These are phyloP conservation scores for Allium sativum DNA, from an alignment of 106 monocot species.

Conservation along the genomic window DNA sequence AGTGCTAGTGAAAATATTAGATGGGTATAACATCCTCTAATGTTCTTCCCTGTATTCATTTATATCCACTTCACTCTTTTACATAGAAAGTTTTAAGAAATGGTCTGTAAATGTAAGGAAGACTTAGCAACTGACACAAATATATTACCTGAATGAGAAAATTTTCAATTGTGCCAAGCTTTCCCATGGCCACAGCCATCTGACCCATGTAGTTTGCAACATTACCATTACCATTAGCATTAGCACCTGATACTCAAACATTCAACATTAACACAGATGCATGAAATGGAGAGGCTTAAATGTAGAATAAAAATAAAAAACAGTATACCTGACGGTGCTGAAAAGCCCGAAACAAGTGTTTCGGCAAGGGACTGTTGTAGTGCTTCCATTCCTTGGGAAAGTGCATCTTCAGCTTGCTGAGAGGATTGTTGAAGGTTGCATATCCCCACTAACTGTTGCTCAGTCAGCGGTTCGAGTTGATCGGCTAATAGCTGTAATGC, in stretches of 20 bases:
- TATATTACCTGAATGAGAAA: constrained; percentile 70
- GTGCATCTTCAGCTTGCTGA: constrained; percentile 88
- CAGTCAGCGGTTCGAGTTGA: constrained; percentile 85
- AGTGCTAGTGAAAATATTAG: no score
- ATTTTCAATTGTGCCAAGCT: constrained; percentile 84
- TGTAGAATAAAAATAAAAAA: no score
- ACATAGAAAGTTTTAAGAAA: no score
- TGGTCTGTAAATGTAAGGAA: no score
- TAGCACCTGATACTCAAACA: no score
- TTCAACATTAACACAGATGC: no score
- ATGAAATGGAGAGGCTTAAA: no score
- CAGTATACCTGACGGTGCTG: constrained; percentile 44
- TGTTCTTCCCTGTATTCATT: no score
- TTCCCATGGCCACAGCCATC: constrained; percentile 99
- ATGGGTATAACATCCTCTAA: no score
- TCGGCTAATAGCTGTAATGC: constrained; percentile 40
- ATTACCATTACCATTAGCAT: constrained; percentile 22
- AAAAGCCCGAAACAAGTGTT: constrained; percentile 63
- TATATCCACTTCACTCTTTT: no score
- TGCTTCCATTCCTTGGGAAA: constrained; percentile 92
- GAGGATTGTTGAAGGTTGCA: constrained; percentile 91
- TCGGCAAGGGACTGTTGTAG: constrained; percentile 81
- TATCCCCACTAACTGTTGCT: constrained; percentile 70
- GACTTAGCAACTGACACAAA: no score
- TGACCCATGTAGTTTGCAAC: constrained; percentile 98